Base-by-base conservation (phyloP, 192 early-diverging fungal genomes). In the Backusella circina region DNA sequence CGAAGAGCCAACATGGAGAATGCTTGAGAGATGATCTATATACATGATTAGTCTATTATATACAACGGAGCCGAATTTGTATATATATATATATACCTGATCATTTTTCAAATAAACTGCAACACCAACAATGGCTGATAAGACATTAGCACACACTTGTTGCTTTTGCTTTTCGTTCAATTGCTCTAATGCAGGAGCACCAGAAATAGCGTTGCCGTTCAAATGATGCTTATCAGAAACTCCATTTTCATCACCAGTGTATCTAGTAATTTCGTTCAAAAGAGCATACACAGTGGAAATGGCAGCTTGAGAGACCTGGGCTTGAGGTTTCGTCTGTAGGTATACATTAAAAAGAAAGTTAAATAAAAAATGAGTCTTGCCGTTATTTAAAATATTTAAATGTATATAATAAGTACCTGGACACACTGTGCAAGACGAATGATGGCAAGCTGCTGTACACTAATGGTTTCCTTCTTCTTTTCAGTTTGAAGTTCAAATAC, bases 1-100 rank as follows among this genome's bases (percentile, higher is more conserved):
- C 90, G 88, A 74, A 88, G 88, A 50, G 88, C 70, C 73, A 94
- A 77, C 84, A 90, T 89, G 15, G 89, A 90, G 16, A 91, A 87
- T 35, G 87, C 87, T 71, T 84, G 75, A 6, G 87, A 83, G 0
- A 90, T 88, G 67, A 89, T 88, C 88, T 89, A 31, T n/a, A 8
- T 21, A 32, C 6, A 32, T 15, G 16, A 12, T 70, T 61, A 30
- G 32, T 9, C 28, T 13, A 21, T 72, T 36, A 35, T 57, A 18
- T 51, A 31, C 10, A 18, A 30, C 1, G n/a, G n/a, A n/a, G n/a
- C n/a, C n/a, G 61, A 30, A 37, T 37, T 9, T 12, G 51, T 61
- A 13, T 35, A 67, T 21, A 6, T 10, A 36, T 30, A 16, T 26
- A 47, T 38, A 41, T 84, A 88, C 86, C 71, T 86, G 81, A 57